Evolutionary conservation across 2,329 filamentous ascomycete species (phyloP).

Genomic region (Tricladium varicosporioides): DNA sequence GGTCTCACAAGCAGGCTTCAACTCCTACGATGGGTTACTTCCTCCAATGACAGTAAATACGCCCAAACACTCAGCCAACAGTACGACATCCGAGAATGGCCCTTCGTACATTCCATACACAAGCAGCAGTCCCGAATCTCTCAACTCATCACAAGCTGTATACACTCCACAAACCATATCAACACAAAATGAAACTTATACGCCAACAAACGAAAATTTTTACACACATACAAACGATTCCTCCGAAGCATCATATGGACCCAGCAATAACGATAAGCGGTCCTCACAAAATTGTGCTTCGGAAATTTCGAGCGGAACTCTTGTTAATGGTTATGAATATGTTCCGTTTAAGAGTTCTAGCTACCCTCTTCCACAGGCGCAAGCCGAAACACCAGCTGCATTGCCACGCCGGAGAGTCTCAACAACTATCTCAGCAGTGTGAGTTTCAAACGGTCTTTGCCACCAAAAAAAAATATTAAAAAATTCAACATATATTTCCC

Average conservation of each 20-base stretch:
- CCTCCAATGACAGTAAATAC: constrained; percentile 5
- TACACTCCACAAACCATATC: constrained; percentile 18
- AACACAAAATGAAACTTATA: constrained; percentile 19
- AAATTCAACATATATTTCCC: too few relatives aligned
- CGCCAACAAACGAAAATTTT: constrained; percentile 11
- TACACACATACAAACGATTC: constrained; percentile 12
- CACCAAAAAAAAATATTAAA: too few relatives aligned
- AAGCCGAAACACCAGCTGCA: not conserved
- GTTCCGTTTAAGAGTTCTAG: constrained; percentile 11
- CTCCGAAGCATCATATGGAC: constrained; percentile 21
- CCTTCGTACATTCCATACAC: constrained; percentile 23
- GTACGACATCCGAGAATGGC: constrained; percentile 13
- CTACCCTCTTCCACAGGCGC: constrained; percentile 11
- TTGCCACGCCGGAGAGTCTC: not conserved
- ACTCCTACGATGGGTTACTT: constrained; percentile 15
- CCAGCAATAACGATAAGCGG: constrained; percentile 15
- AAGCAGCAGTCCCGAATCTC: constrained; percentile 27
- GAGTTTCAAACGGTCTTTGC: not conserved
- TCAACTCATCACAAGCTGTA: constrained; percentile 21
- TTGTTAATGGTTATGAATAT: constrained; percentile 22
- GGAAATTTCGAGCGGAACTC: constrained; percentile 9
- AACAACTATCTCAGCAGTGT: constrained; percentile 4
- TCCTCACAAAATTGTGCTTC: constrained; percentile 12
- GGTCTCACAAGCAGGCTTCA: constrained; percentile 11
- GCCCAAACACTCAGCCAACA: constrained; percentile 7